These are phyloP conservation scores for Sporobolomyces pararoseus DNA, from an alignment of 768 basidiomycete species.

Conservation along the genomic window DNA sequence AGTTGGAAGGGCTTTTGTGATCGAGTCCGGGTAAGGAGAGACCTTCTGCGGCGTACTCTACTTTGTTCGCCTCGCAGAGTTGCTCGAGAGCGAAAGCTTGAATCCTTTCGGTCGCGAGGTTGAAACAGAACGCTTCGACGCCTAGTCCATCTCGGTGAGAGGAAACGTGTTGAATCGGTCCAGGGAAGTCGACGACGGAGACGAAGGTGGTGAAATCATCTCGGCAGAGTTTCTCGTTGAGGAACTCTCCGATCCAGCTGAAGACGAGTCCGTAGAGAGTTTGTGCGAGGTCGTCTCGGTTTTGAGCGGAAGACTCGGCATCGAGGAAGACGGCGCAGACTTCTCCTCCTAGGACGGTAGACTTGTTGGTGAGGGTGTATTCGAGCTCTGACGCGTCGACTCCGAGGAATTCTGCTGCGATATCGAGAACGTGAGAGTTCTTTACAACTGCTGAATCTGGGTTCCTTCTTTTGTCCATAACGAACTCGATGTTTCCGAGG, in stretches of 20 bases:
- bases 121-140: slow-evolving; percentile 92
- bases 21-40: slow-evolving; percentile 62
- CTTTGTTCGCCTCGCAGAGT: slow-evolving; percentile 73
- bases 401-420: slow-evolving; percentile 88
- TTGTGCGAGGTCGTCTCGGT: slow-evolving; percentile 89
- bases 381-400: slow-evolving; percentile 62
- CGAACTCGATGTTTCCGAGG: slow-evolving; percentile 92
- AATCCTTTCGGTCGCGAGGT: slow-evolving; percentile 89
- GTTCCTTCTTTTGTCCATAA: slow-evolving; percentile 71
- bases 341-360: slow-evolving; percentile 88
- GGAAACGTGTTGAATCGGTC: slow-evolving; percentile 71
- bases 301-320: slow-evolving; percentile 84
- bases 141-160: slow-evolving; percentile 56
- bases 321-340: slow-evolving; percentile 96
- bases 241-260: slow-evolving; percentile 90
- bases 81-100: slow-evolving; percentile 75
- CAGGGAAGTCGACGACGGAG: slow-evolving; percentile 88
- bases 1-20: slow-evolving; percentile 80
- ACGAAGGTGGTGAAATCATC: slow-evolving; percentile 86
- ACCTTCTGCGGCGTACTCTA: slow-evolving; percentile 78
- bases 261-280: slow-evolving; percentile 90
- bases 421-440: slow-evolving; percentile 72
- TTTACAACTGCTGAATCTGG: slow-evolving; percentile 89
- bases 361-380: slow-evolving; percentile 79
- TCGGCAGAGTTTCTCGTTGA: slow-evolving; percentile 89